These are phyloP conservation scores for Aspergillus udagawae DNA, from an alignment of 2,329 filamentous ascomycete genomes.

Conservation along the genomic window DNA sequence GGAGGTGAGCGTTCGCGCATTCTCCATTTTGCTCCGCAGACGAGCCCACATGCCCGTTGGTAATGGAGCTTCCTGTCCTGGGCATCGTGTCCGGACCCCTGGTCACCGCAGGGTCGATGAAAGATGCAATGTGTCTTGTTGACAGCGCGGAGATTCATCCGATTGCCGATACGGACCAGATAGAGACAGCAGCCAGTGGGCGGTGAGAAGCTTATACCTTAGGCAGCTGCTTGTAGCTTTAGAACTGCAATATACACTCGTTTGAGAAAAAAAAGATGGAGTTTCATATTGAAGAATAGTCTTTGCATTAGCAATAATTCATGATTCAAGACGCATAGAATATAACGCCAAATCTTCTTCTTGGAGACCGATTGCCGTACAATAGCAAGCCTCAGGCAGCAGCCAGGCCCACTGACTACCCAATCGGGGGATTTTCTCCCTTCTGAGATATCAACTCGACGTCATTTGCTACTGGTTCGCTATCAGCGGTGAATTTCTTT, in stretches of 20 bases:
- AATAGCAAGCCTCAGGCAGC: conserved; percentile 1
- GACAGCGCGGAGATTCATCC: not conserved
- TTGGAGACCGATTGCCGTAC: not conserved
- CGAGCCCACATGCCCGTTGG: conserved; percentile 25
- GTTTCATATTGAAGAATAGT: not conserved
- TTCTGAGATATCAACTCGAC: not conserved
- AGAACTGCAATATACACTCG: not conserved
- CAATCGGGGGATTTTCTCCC: not conserved
- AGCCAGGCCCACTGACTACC: not conserved
- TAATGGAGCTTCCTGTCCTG: not conserved
- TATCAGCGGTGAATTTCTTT: not conserved
- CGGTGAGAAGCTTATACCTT: not conserved
- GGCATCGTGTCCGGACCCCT: not conserved
- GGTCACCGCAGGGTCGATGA: not conserved
- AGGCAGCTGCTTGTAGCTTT: not conserved
- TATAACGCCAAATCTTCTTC: not conserved
- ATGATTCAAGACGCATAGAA: not conserved
- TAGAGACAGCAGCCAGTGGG: not conserved
- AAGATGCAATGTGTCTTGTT: conserved; percentile 1
- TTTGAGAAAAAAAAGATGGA: not conserved
- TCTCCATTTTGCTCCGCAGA: conserved; percentile 4
- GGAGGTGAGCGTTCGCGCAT: conserved; percentile 7
- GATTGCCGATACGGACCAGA: not conserved
- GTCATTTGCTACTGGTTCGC: not conserved
- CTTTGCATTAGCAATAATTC: not conserved